A percentile compares a stretch with the other conserved stretches of the same genome.
Conservation (phyloP, 257 asterid genomes). For the Euphrasia confusa region DNA sequence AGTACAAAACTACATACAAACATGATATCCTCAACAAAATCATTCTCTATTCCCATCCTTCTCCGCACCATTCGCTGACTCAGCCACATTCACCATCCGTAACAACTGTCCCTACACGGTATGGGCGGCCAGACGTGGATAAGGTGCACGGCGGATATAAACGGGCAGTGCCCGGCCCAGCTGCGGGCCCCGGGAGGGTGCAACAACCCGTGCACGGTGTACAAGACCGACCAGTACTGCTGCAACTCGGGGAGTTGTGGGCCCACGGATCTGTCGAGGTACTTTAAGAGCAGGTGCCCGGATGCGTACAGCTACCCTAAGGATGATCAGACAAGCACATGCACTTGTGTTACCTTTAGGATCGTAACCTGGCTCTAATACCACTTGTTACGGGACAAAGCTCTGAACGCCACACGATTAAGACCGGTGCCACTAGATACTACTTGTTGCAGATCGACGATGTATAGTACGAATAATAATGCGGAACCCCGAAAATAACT, state of each 20-base stretch:
- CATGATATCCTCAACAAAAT: not conserved
- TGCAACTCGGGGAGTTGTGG: constrained; percentile 34
- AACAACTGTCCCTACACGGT: constrained; percentile 44
- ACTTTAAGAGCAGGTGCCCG: constrained; percentile 43
- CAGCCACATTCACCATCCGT: constrained; percentile 31
- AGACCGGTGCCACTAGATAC: too few relatives aligned
- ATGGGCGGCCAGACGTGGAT: constrained; percentile 42
- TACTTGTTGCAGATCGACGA: too few relatives aligned
- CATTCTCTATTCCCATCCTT: not conserved
- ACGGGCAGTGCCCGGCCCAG: constrained; percentile 40
- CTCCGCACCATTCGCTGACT: constrained; percentile 13
- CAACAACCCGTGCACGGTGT: constrained; percentile 47
- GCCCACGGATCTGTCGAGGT: constrained; percentile 35
- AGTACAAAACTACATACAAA: not conserved
- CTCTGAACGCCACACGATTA: too few relatives aligned
- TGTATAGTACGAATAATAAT: too few relatives aligned
- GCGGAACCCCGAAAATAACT: too few relatives aligned
- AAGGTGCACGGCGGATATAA: constrained; percentile 38
- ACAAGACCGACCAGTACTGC: constrained; percentile 33
- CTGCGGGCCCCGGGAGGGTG: constrained; percentile 42
- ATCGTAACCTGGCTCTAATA: too few relatives aligned
- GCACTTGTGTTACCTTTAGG: too few relatives aligned
- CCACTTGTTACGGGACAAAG: too few relatives aligned
- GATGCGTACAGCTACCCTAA: constrained; percentile 46
- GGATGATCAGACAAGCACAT: constrained; percentile 44